phyloP scores from a whole-genome alignment of 2,329 filamentous ascomycete species.

The Grosmannia huntii region DNA sequence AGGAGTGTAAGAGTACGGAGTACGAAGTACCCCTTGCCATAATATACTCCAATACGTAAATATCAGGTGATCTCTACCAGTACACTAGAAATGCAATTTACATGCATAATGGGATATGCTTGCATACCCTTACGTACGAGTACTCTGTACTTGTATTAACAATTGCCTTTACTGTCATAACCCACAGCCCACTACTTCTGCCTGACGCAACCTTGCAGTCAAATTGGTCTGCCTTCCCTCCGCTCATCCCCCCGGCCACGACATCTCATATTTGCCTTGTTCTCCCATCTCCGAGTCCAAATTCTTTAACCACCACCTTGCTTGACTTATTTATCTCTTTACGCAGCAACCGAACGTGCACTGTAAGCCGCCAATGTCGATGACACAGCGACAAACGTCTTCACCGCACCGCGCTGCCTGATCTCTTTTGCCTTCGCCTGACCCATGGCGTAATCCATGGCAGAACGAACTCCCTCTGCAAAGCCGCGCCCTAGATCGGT shows the following conservation, averaged over 20 bases:
- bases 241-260: not conserved
- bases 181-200: not conserved
- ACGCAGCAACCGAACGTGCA: not conserved
- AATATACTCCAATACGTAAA: no score
- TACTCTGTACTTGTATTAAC: no score
- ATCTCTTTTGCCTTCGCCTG: conserved; percentile 12
- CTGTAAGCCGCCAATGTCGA: not conserved
- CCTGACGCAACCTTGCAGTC: not conserved
- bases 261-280: not conserved
- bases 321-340: not conserved
- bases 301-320: not conserved
- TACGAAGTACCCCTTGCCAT: no score
- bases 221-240: not conserved
- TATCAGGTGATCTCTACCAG: no score
- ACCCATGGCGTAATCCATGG: conserved; percentile 57
- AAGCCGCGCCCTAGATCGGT: conserved; percentile 36
- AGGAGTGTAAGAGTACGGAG: no score
- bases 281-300: no score
- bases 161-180: not conserved
- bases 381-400: not conserved
- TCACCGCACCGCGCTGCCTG: not conserved
- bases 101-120: not conserved
- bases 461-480: conserved; percentile 43
- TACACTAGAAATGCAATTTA: not conserved
- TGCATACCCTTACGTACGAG: no score